Conservation (phyloP, 768 basidiomycete species). For the Boletellus emodensis region DNA sequence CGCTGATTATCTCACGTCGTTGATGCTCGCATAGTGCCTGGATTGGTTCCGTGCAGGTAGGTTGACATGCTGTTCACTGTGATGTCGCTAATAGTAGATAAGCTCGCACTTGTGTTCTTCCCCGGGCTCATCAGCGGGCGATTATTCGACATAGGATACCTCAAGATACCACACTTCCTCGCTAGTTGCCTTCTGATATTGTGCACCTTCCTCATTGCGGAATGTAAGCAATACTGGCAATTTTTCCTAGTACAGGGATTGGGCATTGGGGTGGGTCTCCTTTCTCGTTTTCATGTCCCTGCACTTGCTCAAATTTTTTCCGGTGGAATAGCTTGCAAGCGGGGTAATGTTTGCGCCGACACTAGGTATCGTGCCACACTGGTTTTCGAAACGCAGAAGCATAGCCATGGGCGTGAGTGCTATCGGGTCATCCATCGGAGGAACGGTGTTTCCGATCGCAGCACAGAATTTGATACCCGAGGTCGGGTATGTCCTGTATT, state of each 20-base stretch:
- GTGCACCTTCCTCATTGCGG: conserved; percentile 60
- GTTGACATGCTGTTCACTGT: neutral
- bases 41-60: conserved; percentile 75
- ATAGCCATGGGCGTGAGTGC: conserved; percentile 61
- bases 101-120: conserved; percentile 63
- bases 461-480: conserved; percentile 50
- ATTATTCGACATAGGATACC: conserved; percentile 70
- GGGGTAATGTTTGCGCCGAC: conserved; percentile 65
- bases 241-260: conserved; percentile 74
- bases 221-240: conserved; percentile 76
- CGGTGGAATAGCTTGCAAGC: conserved; percentile 29
- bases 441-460: conserved; percentile 61
- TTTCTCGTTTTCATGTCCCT: too few species aligned
- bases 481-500: conserved; percentile 47
- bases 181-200: conserved; percentile 49
- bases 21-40: conserved; percentile 51
- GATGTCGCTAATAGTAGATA: neutral
- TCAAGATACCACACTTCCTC: conserved; percentile 45
- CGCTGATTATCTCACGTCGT: neutral
- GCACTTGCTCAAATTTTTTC: neutral
- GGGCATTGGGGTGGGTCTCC: conserved; percentile 51
- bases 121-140: conserved; percentile 63
- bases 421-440: conserved; percentile 64
- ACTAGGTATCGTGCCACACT: conserved; percentile 60
- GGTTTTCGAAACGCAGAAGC: conserved; percentile 61